Evolutionary conservation across 148 eudicot species (phyloP), one percentile per base, ranked within the genome.

Genomic region (Chenopodium album): DNA sequence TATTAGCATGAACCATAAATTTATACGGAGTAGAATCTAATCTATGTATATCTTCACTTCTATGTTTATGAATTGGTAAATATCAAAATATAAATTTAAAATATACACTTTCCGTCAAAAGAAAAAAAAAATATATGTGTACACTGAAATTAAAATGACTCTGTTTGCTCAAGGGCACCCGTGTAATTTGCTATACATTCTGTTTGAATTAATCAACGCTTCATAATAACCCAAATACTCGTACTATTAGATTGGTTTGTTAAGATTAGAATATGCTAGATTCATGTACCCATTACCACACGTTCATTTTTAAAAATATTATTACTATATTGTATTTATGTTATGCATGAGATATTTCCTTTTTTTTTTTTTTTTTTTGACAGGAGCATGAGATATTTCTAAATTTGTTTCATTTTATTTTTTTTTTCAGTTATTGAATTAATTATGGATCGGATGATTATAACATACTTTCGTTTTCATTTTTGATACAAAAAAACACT

Each of bases 171-270:
- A 64, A 73, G 75, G 74, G 73, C 31, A 77, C 32, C 2, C 9
- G 9, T 46, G 73, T 60, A 11, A 26, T 81, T 82, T 82, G n/a
- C 2, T 29, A 44, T 31, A 64, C 7, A 74, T 48, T 17, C 37
- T 71, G 20, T 75, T 79, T 83, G 82, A 83, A 79, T 56, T 79
- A 75, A 79, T 83, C 85, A 83, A 83, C 37, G 47, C 59, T 71
- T 78, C 72, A 63, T 72, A 80, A 56, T 14, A 56, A 50, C 13
- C 54, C n/a, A 41, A 73, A 10, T 23, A 28, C 29, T 23, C 17
- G 4, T 22, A 47, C 23, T 56, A 56, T 14, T 29, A 64, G 52
- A 46, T 44, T 46, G 32, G 73, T 74, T 44, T n/a, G 78, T 83
- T 72, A 83, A 66, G 81, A 82, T 76, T 75, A 68, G 68, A 69